Evolutionary conservation across 768 basidiomycete genomes (phyloP), one percentile per base, ranked within the genome.

Genomic region (Agaricus blazei): DNA sequence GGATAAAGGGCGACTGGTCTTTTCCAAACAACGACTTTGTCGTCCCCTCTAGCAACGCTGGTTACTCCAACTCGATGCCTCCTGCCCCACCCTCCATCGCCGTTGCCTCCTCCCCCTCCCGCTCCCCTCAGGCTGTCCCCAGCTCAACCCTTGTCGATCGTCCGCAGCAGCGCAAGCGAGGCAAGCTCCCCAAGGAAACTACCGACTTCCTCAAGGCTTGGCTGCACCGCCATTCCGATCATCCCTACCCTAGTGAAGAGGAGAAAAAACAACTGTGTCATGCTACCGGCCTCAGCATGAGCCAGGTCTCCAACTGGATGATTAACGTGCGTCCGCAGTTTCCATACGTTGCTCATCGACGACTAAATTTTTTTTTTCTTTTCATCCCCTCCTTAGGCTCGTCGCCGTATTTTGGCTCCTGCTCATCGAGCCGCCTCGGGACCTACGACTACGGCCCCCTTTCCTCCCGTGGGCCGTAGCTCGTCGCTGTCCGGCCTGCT

Each of bases 231-330:
- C 90, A 93, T 65, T 87, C 87, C 2, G 90, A 93, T 67, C 91
- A 93, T 63, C 90, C 90, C 26, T 93, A 93, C 68, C 90, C 90
- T 31, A 86, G 83, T 62, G 90, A 93, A 68, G 89, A 92, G 59
- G 90, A 93, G 77, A 93, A 93, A 73, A 92, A 92, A 65, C 87
- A 89, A 66, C 72, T 93, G 60, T 93, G 90, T 69, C 82, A 87
- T 62, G 87, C 88, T 40, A 93, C 90, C 1, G 89, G 89, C 26
- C 72, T 93, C 59, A 89, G 85, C 72, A 93, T 93, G 89, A 83
- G 79, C 70, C 90, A 93, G 69, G 89, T 93, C 0, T 90, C 88
- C 51, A 93, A 93, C 68, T 93, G 90, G 90, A 93, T 93, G 90
- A 93, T 93, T 65, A 93, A 93, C 63, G 90, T 78, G 42, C 55